These are phyloP conservation scores for Hemerocallis citrina DNA, from an alignment of 106 monocot genomes.

Conservation along the genomic window DNA sequence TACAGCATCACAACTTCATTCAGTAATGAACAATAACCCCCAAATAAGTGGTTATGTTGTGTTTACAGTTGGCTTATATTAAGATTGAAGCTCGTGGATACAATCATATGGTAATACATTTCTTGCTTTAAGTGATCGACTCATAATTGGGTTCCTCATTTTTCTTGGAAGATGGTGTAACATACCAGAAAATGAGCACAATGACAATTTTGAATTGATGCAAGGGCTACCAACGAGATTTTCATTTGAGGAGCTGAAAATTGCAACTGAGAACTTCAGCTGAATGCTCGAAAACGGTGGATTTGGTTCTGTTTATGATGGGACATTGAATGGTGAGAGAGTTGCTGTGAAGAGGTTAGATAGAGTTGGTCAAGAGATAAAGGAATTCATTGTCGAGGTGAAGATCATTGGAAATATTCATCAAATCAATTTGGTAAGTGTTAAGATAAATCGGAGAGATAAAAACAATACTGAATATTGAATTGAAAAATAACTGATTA, in stretches of 20 bases:
- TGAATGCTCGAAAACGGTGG: constrained; percentile 1
- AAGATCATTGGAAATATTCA: not conserved
- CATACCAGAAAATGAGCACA: not conserved
- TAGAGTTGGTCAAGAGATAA: no score
- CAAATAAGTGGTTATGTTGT: no score
- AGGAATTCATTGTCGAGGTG: no score
- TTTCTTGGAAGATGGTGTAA: constrained; percentile 1
- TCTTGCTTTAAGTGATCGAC: no score
- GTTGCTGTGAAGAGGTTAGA: no score
- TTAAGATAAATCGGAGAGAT: no score
- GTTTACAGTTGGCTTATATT: no score
- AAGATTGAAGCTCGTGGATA: no score
- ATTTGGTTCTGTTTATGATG: constrained; percentile 8
- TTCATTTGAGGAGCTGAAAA: constrained; percentile 18
- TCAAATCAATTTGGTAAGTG: not conserved
- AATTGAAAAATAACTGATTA: no score
- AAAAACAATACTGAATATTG: no score
- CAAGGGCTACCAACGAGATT: constrained; percentile 28
- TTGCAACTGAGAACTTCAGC: constrained; percentile 5
- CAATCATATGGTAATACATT: no score
- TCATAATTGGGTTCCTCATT: constrained; percentile 1
- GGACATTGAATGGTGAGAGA: not conserved
- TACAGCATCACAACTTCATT: constrained; percentile 28
- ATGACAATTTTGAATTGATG: constrained; percentile 3
- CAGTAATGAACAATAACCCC: constrained; percentile 24